phyloP scores from a whole-genome alignment of 805 yeast species.

The Candida verbasci region DNA sequence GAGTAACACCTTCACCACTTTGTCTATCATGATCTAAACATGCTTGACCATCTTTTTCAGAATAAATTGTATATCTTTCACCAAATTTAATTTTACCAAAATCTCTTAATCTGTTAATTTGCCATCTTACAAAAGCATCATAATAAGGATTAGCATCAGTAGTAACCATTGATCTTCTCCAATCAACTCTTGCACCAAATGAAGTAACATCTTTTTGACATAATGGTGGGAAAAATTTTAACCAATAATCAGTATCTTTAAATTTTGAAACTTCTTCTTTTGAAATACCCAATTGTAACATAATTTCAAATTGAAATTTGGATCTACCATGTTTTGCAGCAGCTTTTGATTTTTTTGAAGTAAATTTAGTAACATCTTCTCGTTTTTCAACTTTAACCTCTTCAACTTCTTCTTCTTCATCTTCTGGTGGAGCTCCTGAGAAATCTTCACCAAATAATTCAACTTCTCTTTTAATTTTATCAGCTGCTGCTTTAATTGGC shows the following conservation, averaged over 20 bases:
- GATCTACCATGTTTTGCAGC: slow-evolving; percentile 91
- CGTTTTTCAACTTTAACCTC: slow-evolving; percentile 21
- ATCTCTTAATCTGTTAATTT: slow-evolving; percentile 81
- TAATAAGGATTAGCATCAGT: slow-evolving; percentile 94
- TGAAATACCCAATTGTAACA: slow-evolving; percentile 89
- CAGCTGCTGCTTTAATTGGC: slow-evolving; percentile 97
- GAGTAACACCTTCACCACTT: slow-evolving; percentile 94
- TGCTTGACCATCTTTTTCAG: slow-evolving; percentile 98
- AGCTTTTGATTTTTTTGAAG: slow-evolving; percentile 90
- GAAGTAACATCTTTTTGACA: slow-evolving; percentile 73
- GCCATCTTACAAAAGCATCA: slow-evolving; percentile 95
- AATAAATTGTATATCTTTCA: slow-evolving; percentile 94
- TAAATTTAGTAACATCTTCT: slow-evolving; percentile 86
- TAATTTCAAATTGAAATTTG: slow-evolving; percentile 92
- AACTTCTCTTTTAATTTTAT: slow-evolving; percentile 87
- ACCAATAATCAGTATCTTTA: slow-evolving; percentile 92
- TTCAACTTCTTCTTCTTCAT: slow-evolving; percentile 39
- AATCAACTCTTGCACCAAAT: slow-evolving; percentile 92
- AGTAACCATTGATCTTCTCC: slow-evolving; percentile 96
- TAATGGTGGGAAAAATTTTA: slow-evolving; percentile 85
- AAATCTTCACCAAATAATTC: slow-evolving; percentile 87
- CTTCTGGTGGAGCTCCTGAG: slow-evolving; percentile 60
- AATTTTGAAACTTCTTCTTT: slow-evolving; percentile 79
- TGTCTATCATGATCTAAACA: slow-evolving; percentile 99
- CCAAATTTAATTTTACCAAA: slow-evolving; percentile 94